A percentile compares a stretch with the other conserved stretches of the same genome.
phyloP scores from a whole-genome alignment of 2,329 filamentous ascomycete genomes.

The Xylariaceae sp. region DNA sequence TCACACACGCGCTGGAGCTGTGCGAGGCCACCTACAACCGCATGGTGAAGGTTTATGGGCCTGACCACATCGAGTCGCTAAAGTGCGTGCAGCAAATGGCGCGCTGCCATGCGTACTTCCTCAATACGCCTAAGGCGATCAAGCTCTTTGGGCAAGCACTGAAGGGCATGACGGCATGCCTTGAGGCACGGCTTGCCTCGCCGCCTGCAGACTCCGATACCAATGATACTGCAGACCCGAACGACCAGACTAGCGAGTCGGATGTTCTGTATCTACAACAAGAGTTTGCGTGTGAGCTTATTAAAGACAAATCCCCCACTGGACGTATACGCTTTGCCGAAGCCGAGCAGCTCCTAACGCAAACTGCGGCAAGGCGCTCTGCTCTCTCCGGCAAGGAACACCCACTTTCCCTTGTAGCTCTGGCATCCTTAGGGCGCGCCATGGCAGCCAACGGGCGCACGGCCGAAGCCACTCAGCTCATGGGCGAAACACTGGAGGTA shows the following conservation, averaged over 20 bases:
- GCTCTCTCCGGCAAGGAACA: not conserved
- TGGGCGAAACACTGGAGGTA: not conserved
- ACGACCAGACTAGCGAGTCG: not conserved
- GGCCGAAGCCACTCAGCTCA: not conserved
- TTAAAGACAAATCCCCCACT: not conserved
- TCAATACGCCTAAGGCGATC: not conserved
- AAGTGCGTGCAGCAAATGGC: not conserved
- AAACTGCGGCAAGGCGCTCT: not conserved
- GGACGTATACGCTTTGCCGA: not conserved
- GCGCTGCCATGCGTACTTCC: not conserved
- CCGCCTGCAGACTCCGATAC: not conserved
- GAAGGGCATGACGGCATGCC: not conserved
- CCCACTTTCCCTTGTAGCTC: not conserved
- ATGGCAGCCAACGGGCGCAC: not conserved
- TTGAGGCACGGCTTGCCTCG: not conserved
- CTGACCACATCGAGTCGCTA: not conserved
- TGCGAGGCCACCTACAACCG: not conserved
- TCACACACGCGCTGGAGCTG: not conserved
- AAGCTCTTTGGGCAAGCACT: not conserved
- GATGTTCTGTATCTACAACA: not conserved
- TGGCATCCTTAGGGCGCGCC: not conserved
- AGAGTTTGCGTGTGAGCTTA: not conserved
- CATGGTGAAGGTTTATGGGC: not conserved
- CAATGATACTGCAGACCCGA: not conserved
- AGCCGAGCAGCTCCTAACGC: not conserved